These are phyloP conservation scores for Curvularia sp. DNA, from an alignment of 2,329 filamentous ascomycete genomes.

Conservation along the genomic window DNA sequence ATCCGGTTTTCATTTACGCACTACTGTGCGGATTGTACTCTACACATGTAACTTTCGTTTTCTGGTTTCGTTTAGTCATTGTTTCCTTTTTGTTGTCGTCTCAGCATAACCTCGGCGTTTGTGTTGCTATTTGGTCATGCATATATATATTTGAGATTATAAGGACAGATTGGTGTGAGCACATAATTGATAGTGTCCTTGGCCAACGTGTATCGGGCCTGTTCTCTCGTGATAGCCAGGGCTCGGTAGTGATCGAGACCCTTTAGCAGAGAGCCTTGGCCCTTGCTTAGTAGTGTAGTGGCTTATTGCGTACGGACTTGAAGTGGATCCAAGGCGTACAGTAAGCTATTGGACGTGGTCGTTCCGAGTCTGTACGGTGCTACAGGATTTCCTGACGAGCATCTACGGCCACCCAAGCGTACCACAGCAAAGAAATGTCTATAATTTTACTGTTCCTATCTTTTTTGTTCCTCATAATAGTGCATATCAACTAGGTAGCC, in stretches of 20 bases:
- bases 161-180: background rate
- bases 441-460: background rate
- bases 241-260: background rate
- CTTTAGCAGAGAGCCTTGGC: background rate
- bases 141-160: background rate
- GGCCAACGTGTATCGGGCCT: background rate
- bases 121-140: background rate
- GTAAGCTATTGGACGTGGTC: background rate
- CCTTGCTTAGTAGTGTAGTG: background rate
- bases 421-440: background rate
- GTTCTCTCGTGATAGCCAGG: background rate
- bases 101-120: background rate
- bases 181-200: background rate
- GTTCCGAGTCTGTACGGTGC: background rate
- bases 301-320: background rate
- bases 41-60: conserved; percentile 5
- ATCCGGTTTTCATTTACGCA: background rate
- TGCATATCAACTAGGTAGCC: background rate
- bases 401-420: background rate
- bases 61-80: background rate
- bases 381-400: background rate
- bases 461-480: too few species aligned
- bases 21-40: background rate
- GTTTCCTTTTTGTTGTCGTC: background rate
- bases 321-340: conserved; percentile 6